A percentile compares a stretch with the other conserved stretches of the same genome.
These are phyloP conservation scores for Petrea volubilis DNA, from an alignment of 257 asterid species.

Conservation along the genomic window DNA sequence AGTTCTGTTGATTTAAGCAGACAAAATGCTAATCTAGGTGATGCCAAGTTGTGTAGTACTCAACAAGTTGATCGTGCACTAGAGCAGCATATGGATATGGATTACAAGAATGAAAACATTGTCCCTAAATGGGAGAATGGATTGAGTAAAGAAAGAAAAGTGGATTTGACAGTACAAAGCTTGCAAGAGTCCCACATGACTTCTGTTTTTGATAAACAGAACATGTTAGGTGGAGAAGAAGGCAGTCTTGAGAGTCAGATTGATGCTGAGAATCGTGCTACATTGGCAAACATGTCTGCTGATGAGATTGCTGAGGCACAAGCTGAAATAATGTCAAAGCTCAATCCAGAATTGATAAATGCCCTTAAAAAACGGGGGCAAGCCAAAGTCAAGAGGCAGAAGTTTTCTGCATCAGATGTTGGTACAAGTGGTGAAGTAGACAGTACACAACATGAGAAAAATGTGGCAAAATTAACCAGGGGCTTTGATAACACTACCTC, in stretches of 20 bases:
- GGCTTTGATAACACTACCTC: conserved; percentile 33
- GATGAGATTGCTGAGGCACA: conserved; percentile 88
- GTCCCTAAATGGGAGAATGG: conserved; percentile 19
- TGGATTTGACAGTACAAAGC: conserved; percentile 24
- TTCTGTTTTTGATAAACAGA: conserved; percentile 34
- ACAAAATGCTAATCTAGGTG: conserved; percentile 15
- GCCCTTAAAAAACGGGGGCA: conserved; percentile 61
- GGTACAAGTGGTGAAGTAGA: conserved; percentile 38
- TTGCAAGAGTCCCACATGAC: conserved; percentile 18
- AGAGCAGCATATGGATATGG: conserved; percentile 18
- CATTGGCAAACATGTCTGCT: conserved; percentile 68
- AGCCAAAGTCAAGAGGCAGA: conserved; percentile 60
- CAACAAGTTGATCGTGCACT: conserved; percentile 19
- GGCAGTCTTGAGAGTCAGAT: conserved; percentile 65
- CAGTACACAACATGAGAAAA: conserved; percentile 28
- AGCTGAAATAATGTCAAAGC: conserved; percentile 68
- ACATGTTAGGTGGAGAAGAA: conserved; percentile 36
- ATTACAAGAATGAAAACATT: conserved; percentile 23
- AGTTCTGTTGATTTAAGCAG: conserved; percentile 24
- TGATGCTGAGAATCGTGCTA: conserved; percentile 76
- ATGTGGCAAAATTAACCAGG: conserved; percentile 15
- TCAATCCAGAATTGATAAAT: conserved; percentile 62
- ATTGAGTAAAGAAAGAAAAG: conserved; percentile 19
- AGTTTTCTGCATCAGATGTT: conserved; percentile 36
- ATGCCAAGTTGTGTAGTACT: conserved; percentile 9